phyloP scores from a whole-genome alignment of 2,329 filamentous ascomycete species.

The Mycocentrospora acerina region DNA sequence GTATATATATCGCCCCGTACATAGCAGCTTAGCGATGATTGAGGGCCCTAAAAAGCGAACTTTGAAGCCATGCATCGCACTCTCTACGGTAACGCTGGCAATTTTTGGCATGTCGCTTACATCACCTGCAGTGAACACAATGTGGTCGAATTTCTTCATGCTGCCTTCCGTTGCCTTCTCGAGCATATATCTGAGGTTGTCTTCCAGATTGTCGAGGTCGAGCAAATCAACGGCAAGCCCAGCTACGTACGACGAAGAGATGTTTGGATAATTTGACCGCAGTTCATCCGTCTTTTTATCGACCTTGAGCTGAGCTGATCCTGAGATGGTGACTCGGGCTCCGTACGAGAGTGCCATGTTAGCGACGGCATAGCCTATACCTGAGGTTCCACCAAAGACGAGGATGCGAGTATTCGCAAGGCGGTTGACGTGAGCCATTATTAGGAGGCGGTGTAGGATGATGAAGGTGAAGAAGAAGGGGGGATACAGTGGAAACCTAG shows the following conservation, averaged over 20 bases:
- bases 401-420: constrained; percentile 55
- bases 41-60: constrained; percentile 41
- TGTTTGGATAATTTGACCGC: constrained; percentile 42
- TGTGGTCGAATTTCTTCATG: constrained; percentile 34
- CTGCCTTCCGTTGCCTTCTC: constrained; percentile 30
- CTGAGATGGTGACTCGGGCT: constrained; percentile 60
- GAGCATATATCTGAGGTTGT: constrained; percentile 27
- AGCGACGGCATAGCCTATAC: constrained; percentile 65
- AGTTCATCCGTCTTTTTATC: constrained; percentile 52
- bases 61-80: constrained; percentile 19
- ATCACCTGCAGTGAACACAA: constrained; percentile 36
- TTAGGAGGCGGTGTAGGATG: neutral
- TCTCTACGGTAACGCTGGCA: constrained; percentile 23
- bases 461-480: no score
- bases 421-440: constrained; percentile 48
- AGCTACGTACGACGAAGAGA: constrained; percentile 14
- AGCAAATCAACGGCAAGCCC: constrained; percentile 33
- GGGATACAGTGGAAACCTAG: no score
- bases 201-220: constrained; percentile 29
- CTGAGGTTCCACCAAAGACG: constrained; percentile 65
- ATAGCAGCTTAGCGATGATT: constrained; percentile 45
- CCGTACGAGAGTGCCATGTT: constrained; percentile 58
- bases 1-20: constrained; percentile 28
- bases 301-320: constrained; percentile 56
- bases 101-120: constrained; percentile 17